These are phyloP conservation scores for Agaricus bisporus DNA, from an alignment of 768 basidiomycete species.

Conservation along the genomic window DNA sequence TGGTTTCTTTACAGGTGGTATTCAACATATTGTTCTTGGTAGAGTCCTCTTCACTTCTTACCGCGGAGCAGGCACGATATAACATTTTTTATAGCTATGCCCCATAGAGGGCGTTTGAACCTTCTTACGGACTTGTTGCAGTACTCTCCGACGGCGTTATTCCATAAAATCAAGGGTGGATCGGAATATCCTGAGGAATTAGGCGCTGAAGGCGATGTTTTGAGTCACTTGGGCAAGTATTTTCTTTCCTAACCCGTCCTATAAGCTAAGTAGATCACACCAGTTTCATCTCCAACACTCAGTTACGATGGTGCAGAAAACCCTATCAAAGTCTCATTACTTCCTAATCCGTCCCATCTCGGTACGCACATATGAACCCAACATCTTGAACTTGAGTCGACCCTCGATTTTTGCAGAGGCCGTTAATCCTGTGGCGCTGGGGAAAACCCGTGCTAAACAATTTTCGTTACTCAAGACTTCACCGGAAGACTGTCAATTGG, in stretches of 20 bases:
- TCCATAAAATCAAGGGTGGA: slow-evolving; percentile 84
- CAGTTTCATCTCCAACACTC: slow-evolving; percentile 62
- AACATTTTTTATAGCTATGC: slow-evolving; percentile 48
- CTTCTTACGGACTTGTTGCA: slow-evolving; percentile 74
- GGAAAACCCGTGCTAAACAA: slow-evolving; percentile 89
- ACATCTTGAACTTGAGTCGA: too few species aligned
- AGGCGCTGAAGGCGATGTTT: slow-evolving; percentile 74
- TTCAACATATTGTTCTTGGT: slow-evolving; percentile 64
- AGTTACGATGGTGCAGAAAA: slow-evolving; percentile 43
- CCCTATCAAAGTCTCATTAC: slow-evolving; percentile 64
- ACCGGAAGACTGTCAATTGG: slow-evolving; percentile 44
- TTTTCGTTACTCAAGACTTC: slow-evolving; percentile 70
- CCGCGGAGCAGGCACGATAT: background rate
- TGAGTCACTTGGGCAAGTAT: slow-evolving; percentile 70
- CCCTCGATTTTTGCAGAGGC: slow-evolving; percentile 50
- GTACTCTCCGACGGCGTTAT: slow-evolving; percentile 61
- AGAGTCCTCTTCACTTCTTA: background rate
- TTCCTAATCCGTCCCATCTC: slow-evolving; percentile 78
- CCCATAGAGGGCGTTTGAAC: slow-evolving; percentile 84
- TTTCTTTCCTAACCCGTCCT: background rate
- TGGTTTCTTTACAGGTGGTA: slow-evolving; percentile 36
- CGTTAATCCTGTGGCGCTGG: slow-evolving; percentile 80
- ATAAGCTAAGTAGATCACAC: background rate
- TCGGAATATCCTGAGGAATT: slow-evolving; percentile 62
- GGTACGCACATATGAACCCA: slow-evolving; percentile 27